Conservation (phyloP, 2,329 filamentous ascomycete species). For the Cordyceps tenuipes region DNA sequence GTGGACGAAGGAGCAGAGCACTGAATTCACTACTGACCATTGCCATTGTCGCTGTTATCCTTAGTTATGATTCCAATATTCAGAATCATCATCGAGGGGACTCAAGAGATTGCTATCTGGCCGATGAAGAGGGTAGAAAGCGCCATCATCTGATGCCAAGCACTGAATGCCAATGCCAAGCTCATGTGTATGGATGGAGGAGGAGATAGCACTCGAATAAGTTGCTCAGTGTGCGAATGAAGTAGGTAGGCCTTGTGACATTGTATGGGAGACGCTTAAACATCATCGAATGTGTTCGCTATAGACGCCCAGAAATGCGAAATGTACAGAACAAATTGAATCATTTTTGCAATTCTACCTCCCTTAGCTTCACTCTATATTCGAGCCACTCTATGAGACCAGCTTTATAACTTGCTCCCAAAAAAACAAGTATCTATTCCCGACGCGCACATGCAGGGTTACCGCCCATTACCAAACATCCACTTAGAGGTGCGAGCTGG, state of each 20-base stretch:
- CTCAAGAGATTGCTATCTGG: no score
- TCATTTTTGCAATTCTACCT: background rate
- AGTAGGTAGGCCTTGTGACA: background rate
- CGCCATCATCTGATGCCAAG: no score
- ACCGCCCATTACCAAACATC: no score
- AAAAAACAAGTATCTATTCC: background rate
- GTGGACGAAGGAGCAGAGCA: no score
- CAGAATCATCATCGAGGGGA: no score
- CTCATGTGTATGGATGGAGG: no score
- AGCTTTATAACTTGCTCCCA: background rate
- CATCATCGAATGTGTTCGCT: slow-evolving; percentile 7
- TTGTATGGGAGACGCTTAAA: slow-evolving; percentile 23
- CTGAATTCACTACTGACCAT: no score
- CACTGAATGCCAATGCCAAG: no score
- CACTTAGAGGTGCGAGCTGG: background rate
- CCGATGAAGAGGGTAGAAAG: no score
- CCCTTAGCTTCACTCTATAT: background rate
- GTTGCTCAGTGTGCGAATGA: slow-evolving; percentile 7
- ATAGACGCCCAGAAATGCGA: slow-evolving; percentile 9
- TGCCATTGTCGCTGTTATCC: no score
- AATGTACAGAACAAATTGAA: background rate
- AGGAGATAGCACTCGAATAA: slow-evolving; percentile 16
- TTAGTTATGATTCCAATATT: no score
- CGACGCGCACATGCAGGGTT: background rate
- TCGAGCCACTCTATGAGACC: background rate